These are phyloP conservation scores for Penicillium goetzii DNA, from an alignment of 495 filamentous ascomycete species.

Conservation along the genomic window DNA sequence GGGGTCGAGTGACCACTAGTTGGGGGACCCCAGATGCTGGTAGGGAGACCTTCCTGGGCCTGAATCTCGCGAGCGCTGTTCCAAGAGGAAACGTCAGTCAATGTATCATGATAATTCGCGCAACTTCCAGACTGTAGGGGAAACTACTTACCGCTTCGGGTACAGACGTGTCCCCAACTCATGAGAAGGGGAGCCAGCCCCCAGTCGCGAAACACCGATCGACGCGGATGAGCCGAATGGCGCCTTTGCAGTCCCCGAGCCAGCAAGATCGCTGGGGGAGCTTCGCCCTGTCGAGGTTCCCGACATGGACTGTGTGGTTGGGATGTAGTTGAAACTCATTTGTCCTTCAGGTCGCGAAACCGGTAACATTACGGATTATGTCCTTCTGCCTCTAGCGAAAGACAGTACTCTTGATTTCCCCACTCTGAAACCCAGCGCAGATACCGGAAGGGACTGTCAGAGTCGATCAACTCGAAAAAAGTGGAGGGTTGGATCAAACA, in stretches of 20 bases:
- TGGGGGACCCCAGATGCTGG: conserved; percentile 92
- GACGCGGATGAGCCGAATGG: conserved; percentile 76
- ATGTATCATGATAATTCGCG: background rate
- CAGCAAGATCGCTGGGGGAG: conserved; percentile 81
- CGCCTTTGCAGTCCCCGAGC: conserved; percentile 68
- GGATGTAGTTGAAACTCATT: conserved; percentile 77
- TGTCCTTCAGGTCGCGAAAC: conserved; percentile 66
- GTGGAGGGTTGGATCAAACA: conserved; percentile 16
- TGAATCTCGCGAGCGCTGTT: conserved; percentile 91
- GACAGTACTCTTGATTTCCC: conserved; percentile 24
- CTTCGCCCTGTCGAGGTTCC: conserved; percentile 85
- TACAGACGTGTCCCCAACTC: conserved; percentile 80
- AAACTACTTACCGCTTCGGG: conserved; percentile 79
- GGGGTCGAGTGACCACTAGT: conserved; percentile 95
- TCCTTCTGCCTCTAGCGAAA: conserved; percentile 30
- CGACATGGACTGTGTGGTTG: conserved; percentile 77
- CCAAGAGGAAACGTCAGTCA: conserved; percentile 21
- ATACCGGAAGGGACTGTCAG: conserved; percentile 19
- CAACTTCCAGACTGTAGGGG: background rate
- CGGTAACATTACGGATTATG: conserved; percentile 83
- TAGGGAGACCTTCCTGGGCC: conserved; percentile 87
- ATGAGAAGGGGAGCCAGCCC: conserved; percentile 96
- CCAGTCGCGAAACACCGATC: conserved; percentile 75
- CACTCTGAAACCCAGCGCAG: conserved; percentile 20
- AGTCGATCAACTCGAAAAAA: conserved; percentile 13